These are phyloP conservation scores for Pseudogymnoascus sp. DNA, from an alignment of 2,329 filamentous ascomycete species.

Conservation along the genomic window DNA sequence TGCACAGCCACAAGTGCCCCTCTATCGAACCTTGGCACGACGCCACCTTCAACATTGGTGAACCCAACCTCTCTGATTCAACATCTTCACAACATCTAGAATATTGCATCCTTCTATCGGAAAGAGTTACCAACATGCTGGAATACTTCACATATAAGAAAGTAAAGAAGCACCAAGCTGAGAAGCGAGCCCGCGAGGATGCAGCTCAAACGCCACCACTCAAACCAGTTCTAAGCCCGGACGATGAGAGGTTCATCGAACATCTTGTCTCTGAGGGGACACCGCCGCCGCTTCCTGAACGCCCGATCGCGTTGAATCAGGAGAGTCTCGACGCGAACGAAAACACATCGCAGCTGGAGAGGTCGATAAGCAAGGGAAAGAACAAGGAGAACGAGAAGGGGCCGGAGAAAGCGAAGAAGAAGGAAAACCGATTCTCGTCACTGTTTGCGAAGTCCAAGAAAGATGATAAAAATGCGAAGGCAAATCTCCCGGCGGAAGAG, in stretches of 20 bases:
- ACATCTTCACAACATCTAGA: background rate
- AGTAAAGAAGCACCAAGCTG: constrained; percentile 50
- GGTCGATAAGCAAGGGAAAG: constrained; percentile 22
- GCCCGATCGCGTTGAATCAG: constrained; percentile 20
- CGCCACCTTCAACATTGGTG: background rate
- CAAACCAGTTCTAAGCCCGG: constrained; percentile 44
- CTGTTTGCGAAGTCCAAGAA: constrained; percentile 34
- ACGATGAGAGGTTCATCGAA: constrained; percentile 53
- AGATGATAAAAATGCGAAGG: constrained; percentile 34
- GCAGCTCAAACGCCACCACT: constrained; percentile 6
- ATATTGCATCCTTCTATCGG: background rate
- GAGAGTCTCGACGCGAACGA: constrained; percentile 16
- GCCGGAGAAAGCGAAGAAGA: constrained; percentile 28
- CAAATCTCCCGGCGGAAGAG: constrained; percentile 32
- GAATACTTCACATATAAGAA: constrained; percentile 59
- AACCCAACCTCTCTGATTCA: background rate
- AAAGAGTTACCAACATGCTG: constrained; percentile 40
- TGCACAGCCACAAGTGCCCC: constrained; percentile 3
- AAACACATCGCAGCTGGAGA: constrained; percentile 1
- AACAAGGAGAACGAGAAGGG: constrained; percentile 29
- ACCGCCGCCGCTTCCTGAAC: constrained; percentile 45
- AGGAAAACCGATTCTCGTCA: constrained; percentile 34
- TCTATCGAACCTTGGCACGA: background rate
- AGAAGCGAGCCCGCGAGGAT: constrained; percentile 34
- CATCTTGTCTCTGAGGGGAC: constrained; percentile 44